Conservation (phyloP, 176 grass and related monocot genomes). For the Triticum monococcum region DNA sequence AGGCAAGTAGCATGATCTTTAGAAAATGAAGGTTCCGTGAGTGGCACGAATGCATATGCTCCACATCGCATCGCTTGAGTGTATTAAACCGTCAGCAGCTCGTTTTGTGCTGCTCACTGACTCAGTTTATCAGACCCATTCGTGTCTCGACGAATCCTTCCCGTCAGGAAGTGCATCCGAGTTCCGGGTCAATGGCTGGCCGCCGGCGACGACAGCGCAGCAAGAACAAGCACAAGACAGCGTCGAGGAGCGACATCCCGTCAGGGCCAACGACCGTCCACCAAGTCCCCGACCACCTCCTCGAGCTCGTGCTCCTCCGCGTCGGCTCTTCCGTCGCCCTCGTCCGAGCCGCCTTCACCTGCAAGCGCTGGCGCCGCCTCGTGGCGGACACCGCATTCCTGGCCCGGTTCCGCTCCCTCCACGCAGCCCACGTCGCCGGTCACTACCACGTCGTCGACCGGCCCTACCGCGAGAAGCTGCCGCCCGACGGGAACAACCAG, state of each 20-base stretch:
- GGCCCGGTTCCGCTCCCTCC: not conserved
- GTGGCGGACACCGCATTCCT: not conserved
- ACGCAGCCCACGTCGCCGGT: not conserved
- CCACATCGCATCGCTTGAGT: not conserved
- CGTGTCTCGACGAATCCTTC: not conserved
- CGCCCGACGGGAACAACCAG: not conserved
- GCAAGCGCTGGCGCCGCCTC: not conserved
- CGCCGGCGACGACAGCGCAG: not conserved
- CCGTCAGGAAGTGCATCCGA: not conserved
- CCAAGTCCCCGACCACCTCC: conserved; percentile 8
- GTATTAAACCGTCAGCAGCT: not conserved
- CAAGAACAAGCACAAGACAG: not conserved
- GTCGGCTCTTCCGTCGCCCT: not conserved
- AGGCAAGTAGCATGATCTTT: not conserved
- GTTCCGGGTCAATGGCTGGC: not conserved
- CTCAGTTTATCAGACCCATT: not conserved
- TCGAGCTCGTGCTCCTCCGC: conserved; percentile 10
- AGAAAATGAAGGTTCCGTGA: not conserved
- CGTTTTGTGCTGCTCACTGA: not conserved
- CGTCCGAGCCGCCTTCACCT: not conserved
- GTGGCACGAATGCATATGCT: not conserved
- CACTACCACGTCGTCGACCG: conserved; percentile 15
- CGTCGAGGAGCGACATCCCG: not conserved
- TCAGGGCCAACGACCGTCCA: not conserved
- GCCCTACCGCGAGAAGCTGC: not conserved